Percentiles rank a stretch among this genome's conserved stretches.
These are phyloP conservation scores for Lactifluus piperatus DNA, from an alignment of 768 basidiomycete genomes.

Conservation along the genomic window DNA sequence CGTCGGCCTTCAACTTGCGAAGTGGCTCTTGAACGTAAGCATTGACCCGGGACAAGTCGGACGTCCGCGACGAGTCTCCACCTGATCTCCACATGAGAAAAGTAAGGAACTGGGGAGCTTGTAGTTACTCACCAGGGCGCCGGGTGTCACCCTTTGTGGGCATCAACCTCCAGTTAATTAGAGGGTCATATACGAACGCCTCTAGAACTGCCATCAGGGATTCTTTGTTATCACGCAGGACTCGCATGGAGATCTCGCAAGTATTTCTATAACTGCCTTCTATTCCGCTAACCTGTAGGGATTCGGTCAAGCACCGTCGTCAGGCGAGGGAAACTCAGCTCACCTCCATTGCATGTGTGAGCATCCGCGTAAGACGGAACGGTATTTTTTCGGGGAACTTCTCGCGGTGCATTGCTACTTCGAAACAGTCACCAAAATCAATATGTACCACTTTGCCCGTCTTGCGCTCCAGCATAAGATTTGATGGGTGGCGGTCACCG, in stretches of 20 bases:
- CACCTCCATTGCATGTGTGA: conserved; percentile 99
- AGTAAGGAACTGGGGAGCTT: neutral
- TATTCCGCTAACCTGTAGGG: conserved; percentile 82
- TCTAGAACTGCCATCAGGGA: conserved; percentile 99
- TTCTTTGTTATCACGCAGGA: conserved; percentile 93
- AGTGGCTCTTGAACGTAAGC: conserved; percentile 72
- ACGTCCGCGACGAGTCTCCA: conserved; percentile 42
- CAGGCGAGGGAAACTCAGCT: conserved; percentile 17
- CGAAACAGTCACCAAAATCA: conserved; percentile 97
- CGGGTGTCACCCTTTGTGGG: conserved; percentile 71
- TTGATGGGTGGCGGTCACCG: conserved; percentile 97
- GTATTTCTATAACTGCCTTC: conserved; percentile 94
- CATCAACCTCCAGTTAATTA: conserved; percentile 95
- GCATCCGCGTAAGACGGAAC: conserved; percentile 96
- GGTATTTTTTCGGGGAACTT: conserved; percentile 99
- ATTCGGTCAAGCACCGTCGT: neutral
- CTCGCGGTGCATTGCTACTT: conserved; percentile 94
- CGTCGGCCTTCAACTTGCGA: conserved; percentile 81
- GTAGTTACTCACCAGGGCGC: conserved; percentile 46
- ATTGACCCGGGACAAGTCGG: conserved; percentile 57
- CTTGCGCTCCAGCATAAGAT: conserved; percentile 82
- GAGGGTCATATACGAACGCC: conserved; percentile 96
- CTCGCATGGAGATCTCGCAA: conserved; percentile 97
- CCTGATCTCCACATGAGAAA: conserved; percentile 28
- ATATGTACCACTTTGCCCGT: conserved; percentile 96